A percentile compares a stretch with the other conserved stretches of the same genome.
Conservation (phyloP, 306 rosid species). For the Dalbergia cultrata region DNA sequence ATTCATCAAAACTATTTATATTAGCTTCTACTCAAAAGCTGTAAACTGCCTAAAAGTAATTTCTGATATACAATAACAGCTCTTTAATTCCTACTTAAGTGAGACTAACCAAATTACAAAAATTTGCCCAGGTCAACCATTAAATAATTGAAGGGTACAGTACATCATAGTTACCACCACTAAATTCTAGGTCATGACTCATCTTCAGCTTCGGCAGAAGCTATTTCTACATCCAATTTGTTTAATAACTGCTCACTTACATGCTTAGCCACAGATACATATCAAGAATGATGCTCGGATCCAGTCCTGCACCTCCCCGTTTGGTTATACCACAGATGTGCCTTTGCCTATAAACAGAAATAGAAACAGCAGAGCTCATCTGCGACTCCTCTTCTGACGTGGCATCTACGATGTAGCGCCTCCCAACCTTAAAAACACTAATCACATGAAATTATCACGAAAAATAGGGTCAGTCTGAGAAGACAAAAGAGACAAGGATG, state of each 20-base stretch:
- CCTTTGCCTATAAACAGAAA: slow-evolving; percentile 73
- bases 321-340: slow-evolving; percentile 79
- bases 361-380: slow-evolving; percentile 86
- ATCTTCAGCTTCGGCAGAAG: slow-evolving; percentile 85
- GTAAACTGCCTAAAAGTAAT: no score
- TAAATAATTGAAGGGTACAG: slow-evolving; percentile 5
- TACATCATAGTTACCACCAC: slow-evolving; percentile 14
- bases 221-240: slow-evolving; percentile 82
- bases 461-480: slow-evolving; percentile 8
- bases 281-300: slow-evolving; percentile 87
- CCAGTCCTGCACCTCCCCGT: slow-evolving; percentile 84
- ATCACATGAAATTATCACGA: slow-evolving; percentile 18
- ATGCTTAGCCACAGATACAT: slow-evolving; percentile 82
- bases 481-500: not conserved
- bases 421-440: slow-evolving; percentile 66
- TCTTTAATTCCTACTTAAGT: no score
- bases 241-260: slow-evolving; percentile 74
- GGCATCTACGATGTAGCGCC: slow-evolving; percentile 86
- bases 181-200: slow-evolving; percentile 53
- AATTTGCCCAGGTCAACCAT: not conserved
- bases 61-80: no score
- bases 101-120: no score
- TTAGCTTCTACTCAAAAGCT: no score
- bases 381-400: slow-evolving; percentile 91
- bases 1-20: no score